Conservation (phyloP, 257 asterid species). For the Anisodus acutangulus region DNA sequence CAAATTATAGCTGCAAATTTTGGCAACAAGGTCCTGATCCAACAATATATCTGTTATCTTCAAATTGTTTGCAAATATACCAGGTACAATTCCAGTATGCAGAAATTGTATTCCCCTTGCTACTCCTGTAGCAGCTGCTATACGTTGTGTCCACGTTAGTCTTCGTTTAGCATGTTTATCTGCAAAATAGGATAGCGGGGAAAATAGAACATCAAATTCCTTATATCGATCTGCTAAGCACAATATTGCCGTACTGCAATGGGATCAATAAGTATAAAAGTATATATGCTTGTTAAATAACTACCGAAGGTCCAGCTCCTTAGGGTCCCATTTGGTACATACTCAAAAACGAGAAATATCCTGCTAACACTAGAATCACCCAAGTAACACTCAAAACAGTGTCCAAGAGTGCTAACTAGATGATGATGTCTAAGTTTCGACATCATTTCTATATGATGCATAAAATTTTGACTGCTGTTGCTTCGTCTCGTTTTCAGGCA, state of each 20-base stretch:
- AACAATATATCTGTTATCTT: slow-evolving; percentile 72
- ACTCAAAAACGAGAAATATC: slow-evolving; percentile 74
- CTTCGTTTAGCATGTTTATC: slow-evolving; percentile 52
- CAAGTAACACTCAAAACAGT: slow-evolving; percentile 80
- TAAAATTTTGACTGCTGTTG: slow-evolving; percentile 55
- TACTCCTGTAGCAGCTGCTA: slow-evolving; percentile 80
- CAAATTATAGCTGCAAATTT: slow-evolving; percentile 75
- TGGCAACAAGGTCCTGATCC: slow-evolving; percentile 75
- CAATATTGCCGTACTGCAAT: neutral
- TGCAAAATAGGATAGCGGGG: slow-evolving; percentile 35
- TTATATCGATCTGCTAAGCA: neutral
- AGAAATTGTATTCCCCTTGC: slow-evolving; percentile 96
- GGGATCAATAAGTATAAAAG: neutral
- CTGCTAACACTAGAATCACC: slow-evolving; percentile 86
- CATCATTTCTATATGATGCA: slow-evolving; percentile 73
- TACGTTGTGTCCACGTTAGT: slow-evolving; percentile 81
- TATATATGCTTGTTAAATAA: neutral
- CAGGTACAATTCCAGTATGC: slow-evolving; percentile 81
- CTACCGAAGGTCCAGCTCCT: slow-evolving; percentile 90
- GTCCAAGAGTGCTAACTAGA: slow-evolving; percentile 84
- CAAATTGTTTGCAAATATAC: slow-evolving; percentile 61
- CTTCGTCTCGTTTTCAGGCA: slow-evolving; percentile 65
- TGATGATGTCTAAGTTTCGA: slow-evolving; percentile 83
- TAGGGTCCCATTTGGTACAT: slow-evolving; percentile 76
- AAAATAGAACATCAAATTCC: neutral